phyloP scores from a whole-genome alignment of 73 alveolate genomes.

The Paramecium caudatum region DNA sequence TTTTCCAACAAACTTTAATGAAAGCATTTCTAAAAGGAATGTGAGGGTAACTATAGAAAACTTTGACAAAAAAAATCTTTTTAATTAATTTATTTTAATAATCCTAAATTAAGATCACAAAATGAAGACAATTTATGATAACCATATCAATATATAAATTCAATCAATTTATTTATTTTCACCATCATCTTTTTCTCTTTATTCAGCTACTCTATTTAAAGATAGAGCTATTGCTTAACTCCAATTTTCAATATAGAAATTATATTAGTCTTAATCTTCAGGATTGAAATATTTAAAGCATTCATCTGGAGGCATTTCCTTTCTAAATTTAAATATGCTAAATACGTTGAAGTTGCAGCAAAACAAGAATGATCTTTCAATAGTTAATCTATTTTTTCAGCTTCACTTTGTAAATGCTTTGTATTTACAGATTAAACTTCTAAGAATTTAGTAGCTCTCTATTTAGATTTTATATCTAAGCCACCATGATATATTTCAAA shows the following conservation, averaged over 20 bases:
- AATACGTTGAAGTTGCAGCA: conserved; percentile 31
- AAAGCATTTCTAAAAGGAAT: no score
- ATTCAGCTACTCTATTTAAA: conserved; percentile 40
- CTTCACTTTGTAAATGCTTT: neutral
- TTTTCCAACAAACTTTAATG: no score
- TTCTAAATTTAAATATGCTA: neutral
- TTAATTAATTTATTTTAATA: no score
- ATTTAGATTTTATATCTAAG: conserved; percentile 5
- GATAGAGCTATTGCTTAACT: conserved; percentile 2
- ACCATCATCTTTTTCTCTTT: no score
- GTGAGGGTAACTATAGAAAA: no score
- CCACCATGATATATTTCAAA: conserved; percentile 75
- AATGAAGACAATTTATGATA: no score
- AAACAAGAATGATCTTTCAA: conserved; percentile 44
- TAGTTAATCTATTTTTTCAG: conserved; percentile 10
- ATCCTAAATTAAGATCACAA: no score
- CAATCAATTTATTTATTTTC: no score
- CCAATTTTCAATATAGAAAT: conserved; percentile 62
- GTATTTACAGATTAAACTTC: conserved; percentile 25
- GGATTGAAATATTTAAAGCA: conserved; percentile 77
- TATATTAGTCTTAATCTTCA: conserved; percentile 47
- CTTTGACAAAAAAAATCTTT: no score
- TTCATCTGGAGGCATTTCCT: conserved; percentile 69
- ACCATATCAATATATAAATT: no score
- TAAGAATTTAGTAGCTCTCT: neutral